Conservation (phyloP, 2,329 filamentous ascomycete species). For the Endocalyx cinctus region DNA sequence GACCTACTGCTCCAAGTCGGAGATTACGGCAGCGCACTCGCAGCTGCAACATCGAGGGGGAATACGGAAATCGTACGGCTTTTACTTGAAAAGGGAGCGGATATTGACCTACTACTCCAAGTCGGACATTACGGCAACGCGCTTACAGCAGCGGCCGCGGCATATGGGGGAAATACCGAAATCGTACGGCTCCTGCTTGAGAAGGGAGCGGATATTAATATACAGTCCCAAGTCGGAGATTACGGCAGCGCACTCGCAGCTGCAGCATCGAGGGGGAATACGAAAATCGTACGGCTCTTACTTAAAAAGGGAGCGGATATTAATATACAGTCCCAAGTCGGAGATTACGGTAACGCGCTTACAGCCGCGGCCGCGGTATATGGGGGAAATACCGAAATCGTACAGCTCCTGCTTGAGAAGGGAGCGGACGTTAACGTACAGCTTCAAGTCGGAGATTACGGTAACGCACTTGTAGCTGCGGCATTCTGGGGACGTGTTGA, state of each 20-base stretch:
- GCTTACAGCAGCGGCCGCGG: no score
- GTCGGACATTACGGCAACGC: slow-evolving; percentile 1
- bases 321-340: slow-evolving; percentile 1
- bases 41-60: no score
- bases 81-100: slow-evolving; percentile 1
- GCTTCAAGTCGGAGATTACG: background rate
- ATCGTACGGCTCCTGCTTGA: background rate
- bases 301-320: slow-evolving; percentile 4
- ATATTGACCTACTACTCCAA: slow-evolving; percentile 3
- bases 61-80: background rate
- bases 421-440: slow-evolving; percentile 6
- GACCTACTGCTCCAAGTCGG: slow-evolving; percentile 1
- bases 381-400: background rate
- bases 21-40: slow-evolving; percentile 1
- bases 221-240: background rate
- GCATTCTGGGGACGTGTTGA: background rate
- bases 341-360: slow-evolving; percentile 2
- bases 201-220: slow-evolving; percentile 5
- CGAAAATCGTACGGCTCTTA: background rate
- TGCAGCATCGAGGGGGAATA: no score
- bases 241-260: slow-evolving; percentile 4
- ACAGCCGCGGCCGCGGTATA: no score
- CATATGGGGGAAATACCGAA: background rate
- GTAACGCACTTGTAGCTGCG: slow-evolving; percentile 3
- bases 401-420: background rate